Evolutionary conservation across 768 basidiomycete genomes (phyloP).

Genomic region (Neoboletus brunneissimus): DNA sequence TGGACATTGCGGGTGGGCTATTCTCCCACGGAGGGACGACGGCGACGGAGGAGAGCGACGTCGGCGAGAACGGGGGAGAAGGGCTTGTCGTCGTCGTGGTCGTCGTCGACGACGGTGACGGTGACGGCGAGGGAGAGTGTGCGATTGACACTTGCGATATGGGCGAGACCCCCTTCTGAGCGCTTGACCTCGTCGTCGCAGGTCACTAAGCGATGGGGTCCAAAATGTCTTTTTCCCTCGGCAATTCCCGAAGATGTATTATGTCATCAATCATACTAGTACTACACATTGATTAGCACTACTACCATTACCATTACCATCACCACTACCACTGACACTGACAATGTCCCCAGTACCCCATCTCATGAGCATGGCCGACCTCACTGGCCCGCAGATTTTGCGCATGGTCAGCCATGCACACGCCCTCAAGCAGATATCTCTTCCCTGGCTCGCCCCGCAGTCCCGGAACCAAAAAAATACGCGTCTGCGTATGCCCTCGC

Average conservation of each 20-base stretch:
- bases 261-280: neutral
- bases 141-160: conserved; percentile 3
- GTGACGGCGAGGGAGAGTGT: neutral
- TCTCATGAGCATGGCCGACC: conserved; percentile 87
- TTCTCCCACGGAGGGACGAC: conserved; percentile 8
- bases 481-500: conserved; percentile 59
- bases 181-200: conserved; percentile 1
- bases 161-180: conserved; percentile 2
- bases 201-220: neutral
- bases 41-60: neutral
- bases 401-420: conserved; percentile 63
- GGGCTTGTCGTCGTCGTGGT: conserved; percentile 1
- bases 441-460: conserved; percentile 67
- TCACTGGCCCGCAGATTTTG: conserved; percentile 70
- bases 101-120: conserved; percentile 10
- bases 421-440: conserved; percentile 56
- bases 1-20: conserved; percentile 18
- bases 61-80: neutral
- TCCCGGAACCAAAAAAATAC: conserved; percentile 27
- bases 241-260: conserved; percentile 7
- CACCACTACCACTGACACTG: too few species aligned
- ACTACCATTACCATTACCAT: neutral
- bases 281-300: too few species aligned
- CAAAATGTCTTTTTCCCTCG: neutral
- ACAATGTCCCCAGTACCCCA: conserved; percentile 50